Evolutionary conservation across 2,329 filamentous ascomycete genomes (phyloP), one percentile per base, ranked within the genome.

Genomic region (Lecanosticta acicola): DNA sequence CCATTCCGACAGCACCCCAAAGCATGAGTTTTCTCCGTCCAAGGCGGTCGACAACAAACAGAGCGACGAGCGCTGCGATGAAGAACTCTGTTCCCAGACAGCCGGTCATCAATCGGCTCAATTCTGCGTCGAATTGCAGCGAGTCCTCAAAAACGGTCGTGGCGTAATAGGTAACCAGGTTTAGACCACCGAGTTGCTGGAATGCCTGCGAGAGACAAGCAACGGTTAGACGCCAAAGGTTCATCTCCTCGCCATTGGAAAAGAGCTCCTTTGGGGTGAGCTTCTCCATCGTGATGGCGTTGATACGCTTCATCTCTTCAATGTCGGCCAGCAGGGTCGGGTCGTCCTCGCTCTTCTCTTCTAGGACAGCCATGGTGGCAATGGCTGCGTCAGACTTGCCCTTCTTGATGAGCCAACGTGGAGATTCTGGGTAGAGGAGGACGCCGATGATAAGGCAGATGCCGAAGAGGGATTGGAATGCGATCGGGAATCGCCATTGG

Each of bases 1-100:
- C 58, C 58, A 61, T 60, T 9, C 60, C 59, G 7, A 40, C 34
- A 5, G 58, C 55, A 9, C 53, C 54, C 37, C 52, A 56, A 13
- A 61, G 47, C 51, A 61, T 56, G 49, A 72, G 60, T 43, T 66
- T 68, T n/a, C 69, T 61, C 17, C 69, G 64, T 11, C 69, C 83
- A 3, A 83, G 76, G 1, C 77, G 74, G 63, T 85, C 81, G 32
- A 85, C 79, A 41, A 80, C 69, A 58, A 80, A 81, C 76, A 81
- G 78, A 2, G 83, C 51, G 11, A 62, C 45, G n/a, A 55, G 32
- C 14, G 59, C 54, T 11, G 48, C 48, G 14, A 61, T 35, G 33
- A 59, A 57, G 46, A 57, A 60, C 35, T 54, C 56, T 8, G 55
- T 58, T 5, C 54, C 54, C 11, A 59, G 51, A 18, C 47, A 53